Percentiles rank a stretch among this genome's conserved stretches.
These are phyloP conservation scores for Entomortierella beljakovae DNA, from an alignment of 192 early-diverging fungal species.

Conservation along the genomic window DNA sequence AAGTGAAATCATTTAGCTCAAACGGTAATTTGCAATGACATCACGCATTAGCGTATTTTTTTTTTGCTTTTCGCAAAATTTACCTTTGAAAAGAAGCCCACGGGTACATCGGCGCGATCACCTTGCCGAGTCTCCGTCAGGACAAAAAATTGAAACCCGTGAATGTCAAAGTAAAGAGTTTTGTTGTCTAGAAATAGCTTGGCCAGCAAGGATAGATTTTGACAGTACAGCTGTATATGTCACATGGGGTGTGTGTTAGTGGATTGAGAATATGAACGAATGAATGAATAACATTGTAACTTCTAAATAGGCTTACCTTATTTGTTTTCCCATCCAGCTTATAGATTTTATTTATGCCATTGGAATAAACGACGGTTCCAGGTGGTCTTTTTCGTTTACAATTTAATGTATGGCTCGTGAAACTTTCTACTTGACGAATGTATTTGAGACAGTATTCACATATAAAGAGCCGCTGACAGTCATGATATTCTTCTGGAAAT, in stretches of 20 bases:
- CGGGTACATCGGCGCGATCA: conserved; percentile 72
- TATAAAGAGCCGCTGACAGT: conserved; percentile 76
- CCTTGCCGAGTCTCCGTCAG: conserved; percentile 68
- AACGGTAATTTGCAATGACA: neutral
- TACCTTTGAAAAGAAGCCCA: conserved; percentile 98
- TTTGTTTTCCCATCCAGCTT: conserved; percentile 91
- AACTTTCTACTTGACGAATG: conserved; percentile 77
- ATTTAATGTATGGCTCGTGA: conserved; percentile 52
- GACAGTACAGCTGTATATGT: conserved; percentile 87
- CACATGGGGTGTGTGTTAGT: neutral
- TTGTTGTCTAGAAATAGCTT: conserved; percentile 98
- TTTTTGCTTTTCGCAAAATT: no score
- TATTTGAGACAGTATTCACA: conserved; percentile 97
- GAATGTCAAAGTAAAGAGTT: conserved; percentile 94
- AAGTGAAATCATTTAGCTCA: no score
- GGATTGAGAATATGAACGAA: no score
- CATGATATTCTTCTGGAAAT: conserved; percentile 90
- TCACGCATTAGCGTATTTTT: conserved; percentile 5
- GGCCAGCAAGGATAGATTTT: conserved; percentile 92
- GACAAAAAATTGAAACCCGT: conserved; percentile 94
- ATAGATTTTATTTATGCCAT: conserved; percentile 73
- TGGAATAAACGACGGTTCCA: conserved; percentile 85
- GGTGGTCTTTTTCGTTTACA: conserved; percentile 77
- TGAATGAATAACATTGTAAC: no score
- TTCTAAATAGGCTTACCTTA: conserved; percentile 64